Base-by-base conservation (phyloP, 2,329 filamentous ascomycete species). In the Clarireedia monteithiana region DNA sequence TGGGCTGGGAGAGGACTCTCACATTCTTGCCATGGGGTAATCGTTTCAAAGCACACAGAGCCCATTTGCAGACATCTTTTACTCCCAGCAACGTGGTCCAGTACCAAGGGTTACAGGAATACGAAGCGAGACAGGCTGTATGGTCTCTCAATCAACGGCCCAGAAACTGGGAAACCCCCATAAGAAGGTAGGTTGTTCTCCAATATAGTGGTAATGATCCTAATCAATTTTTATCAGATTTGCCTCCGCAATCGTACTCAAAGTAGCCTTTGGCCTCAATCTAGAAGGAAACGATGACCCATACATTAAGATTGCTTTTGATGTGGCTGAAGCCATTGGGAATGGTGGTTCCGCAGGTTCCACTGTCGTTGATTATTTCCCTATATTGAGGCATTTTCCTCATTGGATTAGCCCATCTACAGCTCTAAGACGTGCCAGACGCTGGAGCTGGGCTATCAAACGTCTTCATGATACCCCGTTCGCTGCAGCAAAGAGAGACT, bases 351-450 rank as follows among this genome's bases (percentile, higher is more conserved):
- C 65, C 3, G 68, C 67, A 7, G 68, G 61, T 17, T 62, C 62
- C 3, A 75, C 72, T 2, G 66, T 75, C 2, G 73, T 78, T 14
- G 77, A 79, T 62, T 71, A 75, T 58, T 77, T 79, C 52, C 77
- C 77, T 0, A 49, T 63, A 9, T 40, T 59, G 9, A 2, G 55
- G 6, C 24, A 50, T 6, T 59, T 78, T n/a, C 75, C 76, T 0
- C 62, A 69, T 27, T 74, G 68, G 61, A 50, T 69, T 50, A 58
- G 65, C 58, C 59, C 66, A 23, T 65, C 61, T 2, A 24, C 48
- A 39, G 57, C 68, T 4, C 52, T 70, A 7, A 63, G 63, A 27
- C 62, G 64, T 58, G 68, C 69, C 9, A 58, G 64, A 14, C 56
- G 62, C 24, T 67, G 54, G 55, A 60, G 61, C 14, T 59, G 59